Evolutionary conservation across 495 filamentous ascomycete genomes (phyloP), one percentile per base, ranked within the genome.

Genomic region (Aspergillus avenaceus): DNA sequence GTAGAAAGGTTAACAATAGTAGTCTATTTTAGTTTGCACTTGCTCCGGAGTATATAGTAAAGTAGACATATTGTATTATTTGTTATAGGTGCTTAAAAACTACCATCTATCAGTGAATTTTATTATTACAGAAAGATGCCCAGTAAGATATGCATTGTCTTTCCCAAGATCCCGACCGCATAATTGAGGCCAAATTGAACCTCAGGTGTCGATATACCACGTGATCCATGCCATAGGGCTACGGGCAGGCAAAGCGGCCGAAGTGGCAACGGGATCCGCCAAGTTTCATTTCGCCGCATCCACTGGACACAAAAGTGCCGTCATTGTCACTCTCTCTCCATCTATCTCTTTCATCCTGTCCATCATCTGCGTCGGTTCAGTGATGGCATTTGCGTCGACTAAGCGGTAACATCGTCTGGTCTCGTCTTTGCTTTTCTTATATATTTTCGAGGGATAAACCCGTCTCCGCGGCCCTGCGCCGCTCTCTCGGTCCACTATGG

Each of bases 401-500:
- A 27, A 55, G 22, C 25, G 11, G 43, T 64, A 50, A 55, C 40
- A 26, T 32, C 45, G 32, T 49, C 41, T 50, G 27, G 29, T 38
- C 45, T 56, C 7, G 32, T 37, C 23, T 49, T 45, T 44, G 3
- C 14, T 24, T 23, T 41, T 36, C 19, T 42, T 19, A 7, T 23
- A 1, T 24, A 21, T 13, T 13, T 44, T 29, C 19, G 51, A 58
- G 62, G 61, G 60, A 59, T 44, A 58, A 28, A 52, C 18, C 49
- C 22, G 49, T 60, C 54, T 37, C 55, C 47, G 64, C 71, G 72
- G 72, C 72, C 70, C 40, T 61, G 71, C 41, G 71, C 72, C 70
- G 71, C 65, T 54, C 50, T 23, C 62, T 55, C 59, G 58, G 62
- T 69, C 64, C 66, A 65, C 51, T 61, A 79, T 79, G 76, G 74